Evolutionary conservation across 345 rosid genomes (phyloP).

Genomic region (Cardiospermum halicacabum): DNA sequence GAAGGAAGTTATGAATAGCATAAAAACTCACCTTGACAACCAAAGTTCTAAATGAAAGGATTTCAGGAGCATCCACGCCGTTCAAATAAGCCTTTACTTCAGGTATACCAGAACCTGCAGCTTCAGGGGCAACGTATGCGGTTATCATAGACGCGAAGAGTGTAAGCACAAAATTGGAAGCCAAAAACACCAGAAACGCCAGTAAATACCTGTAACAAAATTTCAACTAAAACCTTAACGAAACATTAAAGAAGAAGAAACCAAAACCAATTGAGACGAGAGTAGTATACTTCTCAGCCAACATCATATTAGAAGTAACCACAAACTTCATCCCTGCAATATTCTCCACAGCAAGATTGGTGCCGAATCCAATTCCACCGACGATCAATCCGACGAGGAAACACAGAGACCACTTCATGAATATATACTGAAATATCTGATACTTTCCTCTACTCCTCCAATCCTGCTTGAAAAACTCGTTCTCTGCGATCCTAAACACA

Average conservation of each 20-base stretch:
- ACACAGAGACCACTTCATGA: constrained; percentile 83
- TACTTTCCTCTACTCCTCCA: constrained; percentile 69
- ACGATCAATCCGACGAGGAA: constrained; percentile 61
- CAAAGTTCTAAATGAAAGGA: constrained; percentile 64
- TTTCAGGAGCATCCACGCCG: constrained; percentile 89
- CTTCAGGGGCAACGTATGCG: constrained; percentile 67
- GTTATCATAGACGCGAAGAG: constrained; percentile 64
- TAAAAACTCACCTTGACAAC: constrained; percentile 52
- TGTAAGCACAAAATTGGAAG: constrained; percentile 66
- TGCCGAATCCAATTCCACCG: constrained; percentile 71
- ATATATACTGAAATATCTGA: constrained; percentile 64
- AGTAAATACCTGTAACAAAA: constrained; percentile 44
- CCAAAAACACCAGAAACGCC: constrained; percentile 66
- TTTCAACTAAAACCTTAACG: neutral
- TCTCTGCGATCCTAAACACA: constrained; percentile 61
- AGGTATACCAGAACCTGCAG: constrained; percentile 94
- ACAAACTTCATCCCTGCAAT: constrained; percentile 81
- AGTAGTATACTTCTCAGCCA: constrained; percentile 47
- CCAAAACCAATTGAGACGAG: neutral
- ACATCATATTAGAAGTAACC: constrained; percentile 87
- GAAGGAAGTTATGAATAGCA: neutral
- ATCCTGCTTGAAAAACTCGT: constrained; percentile 86
- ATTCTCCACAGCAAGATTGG: constrained; percentile 90
- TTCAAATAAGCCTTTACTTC: constrained; percentile 95
- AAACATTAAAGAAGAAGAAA: neutral